Base-by-base conservation (phyloP, 257 asterid species). In the Solanum etuberosum region DNA sequence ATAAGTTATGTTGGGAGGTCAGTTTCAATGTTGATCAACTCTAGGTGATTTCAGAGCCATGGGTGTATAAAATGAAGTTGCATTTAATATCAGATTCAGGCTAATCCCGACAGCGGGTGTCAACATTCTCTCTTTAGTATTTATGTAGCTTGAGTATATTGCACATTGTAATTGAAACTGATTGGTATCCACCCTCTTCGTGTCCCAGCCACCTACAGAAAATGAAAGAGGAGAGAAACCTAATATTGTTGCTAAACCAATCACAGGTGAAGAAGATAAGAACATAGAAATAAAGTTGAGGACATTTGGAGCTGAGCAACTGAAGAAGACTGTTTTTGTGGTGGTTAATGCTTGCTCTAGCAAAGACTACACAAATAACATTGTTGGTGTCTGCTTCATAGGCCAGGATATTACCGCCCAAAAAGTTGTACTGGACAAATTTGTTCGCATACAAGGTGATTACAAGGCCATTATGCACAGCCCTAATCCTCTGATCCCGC, bases 281-380 rank as follows among this genome's bases (percentile, higher is more conserved):
- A 93, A 95, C 73, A 89, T 95, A 77, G 99, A 96, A 90, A 90
- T 96, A 87, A 90, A 92, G 89, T 88, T 96, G 85, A 91, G 89
- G 90, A 95, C 97, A 20, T 96, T 93, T 87, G 98, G 96, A 83
- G 68, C 89, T 3, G 94, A 92, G 87, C 90, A 91, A 70, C 95
- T 85, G 59, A 90, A 88, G 85, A 90, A 89, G 89, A 95, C 93
- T 67, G 92, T 96, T 31, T 94, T 89, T 76, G 92, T 96, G 89
- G 93, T 94, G 88, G 98, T 96, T 48, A 96, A 94, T 86, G 98
- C 98, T 80, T 96, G 99, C 93, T 92, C 94, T 68, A 96, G 98
- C 97, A 96, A 93, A 92, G 98, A 96, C 91, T 92, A 92, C 57
- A 90, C 93, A 4, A 87, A 93, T 89, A 91, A 92, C 85, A 93